phyloP scores from a whole-genome alignment of 257 asterid genomes.

The Agastache rugosa region DNA sequence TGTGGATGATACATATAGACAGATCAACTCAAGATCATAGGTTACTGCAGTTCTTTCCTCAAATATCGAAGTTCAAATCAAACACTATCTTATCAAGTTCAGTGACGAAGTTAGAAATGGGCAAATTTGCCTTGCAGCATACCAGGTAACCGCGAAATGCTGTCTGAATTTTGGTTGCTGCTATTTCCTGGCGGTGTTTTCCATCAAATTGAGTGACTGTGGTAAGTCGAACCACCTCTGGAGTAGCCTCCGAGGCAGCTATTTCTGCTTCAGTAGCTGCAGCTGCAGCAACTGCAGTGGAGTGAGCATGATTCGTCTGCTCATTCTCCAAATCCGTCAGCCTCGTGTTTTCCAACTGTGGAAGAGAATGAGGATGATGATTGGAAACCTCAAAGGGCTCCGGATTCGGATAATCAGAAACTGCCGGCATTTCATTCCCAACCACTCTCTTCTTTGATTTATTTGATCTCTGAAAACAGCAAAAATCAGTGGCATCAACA shows the following conservation, averaged over 20 bases:
- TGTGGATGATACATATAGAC: neutral
- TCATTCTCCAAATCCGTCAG: constrained; percentile 55
- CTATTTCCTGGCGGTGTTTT: constrained; percentile 66
- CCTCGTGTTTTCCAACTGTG: constrained; percentile 55
- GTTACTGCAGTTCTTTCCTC: neutral
- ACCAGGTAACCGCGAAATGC: constrained; percentile 89
- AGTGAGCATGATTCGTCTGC: constrained; percentile 52
- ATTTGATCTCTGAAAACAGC: constrained; percentile 52
- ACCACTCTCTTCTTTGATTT: constrained; percentile 57
- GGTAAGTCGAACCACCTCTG: constrained; percentile 53
- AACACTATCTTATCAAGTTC: neutral
- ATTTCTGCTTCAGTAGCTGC: constrained; percentile 67
- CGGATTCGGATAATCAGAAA: constrained; percentile 40
- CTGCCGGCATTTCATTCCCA: constrained; percentile 52
- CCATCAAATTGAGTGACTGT: constrained; percentile 49
- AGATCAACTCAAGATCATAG: constrained; percentile 19
- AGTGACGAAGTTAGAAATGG: neutral
- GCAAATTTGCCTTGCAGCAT: constrained; percentile 22
- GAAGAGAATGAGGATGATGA: constrained; percentile 48
- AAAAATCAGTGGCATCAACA: neutral
- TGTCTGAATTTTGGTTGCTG: constrained; percentile 76
- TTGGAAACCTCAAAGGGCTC: constrained; percentile 51
- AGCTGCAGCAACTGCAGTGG: constrained; percentile 60
- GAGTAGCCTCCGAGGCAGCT: constrained; percentile 64
- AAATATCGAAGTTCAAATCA: neutral